Evolutionary conservation across 164 flowering plant genomes (phyloP).

Genomic region (Liriodendron chinense): DNA sequence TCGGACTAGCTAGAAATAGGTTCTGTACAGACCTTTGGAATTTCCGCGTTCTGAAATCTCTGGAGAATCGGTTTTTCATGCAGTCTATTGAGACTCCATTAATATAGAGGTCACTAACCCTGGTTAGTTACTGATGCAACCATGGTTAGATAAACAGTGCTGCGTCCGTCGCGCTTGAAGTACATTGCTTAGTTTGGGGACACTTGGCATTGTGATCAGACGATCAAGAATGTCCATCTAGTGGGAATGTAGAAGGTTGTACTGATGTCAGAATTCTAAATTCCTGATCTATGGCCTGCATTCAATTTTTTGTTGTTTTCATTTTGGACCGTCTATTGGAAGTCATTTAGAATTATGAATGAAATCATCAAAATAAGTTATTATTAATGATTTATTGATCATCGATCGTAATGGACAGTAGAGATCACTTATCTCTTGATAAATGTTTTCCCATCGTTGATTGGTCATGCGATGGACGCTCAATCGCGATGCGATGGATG

Average conservation of each 20-base stretch:
- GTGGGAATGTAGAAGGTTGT: too few species aligned
- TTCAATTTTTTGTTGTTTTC: neutral
- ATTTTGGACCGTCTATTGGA: neutral
- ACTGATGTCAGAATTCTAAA: too few species aligned
- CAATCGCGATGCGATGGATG: too few species aligned
- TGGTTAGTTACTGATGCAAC: neutral
- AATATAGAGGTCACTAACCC: neutral
- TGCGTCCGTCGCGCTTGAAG: too few species aligned
- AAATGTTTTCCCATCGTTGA: too few species aligned
- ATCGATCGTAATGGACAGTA: neutral
- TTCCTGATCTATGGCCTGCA: neutral
- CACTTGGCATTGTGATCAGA: neutral
- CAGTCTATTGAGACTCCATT: neutral
- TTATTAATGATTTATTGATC: neutral
- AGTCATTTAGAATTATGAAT: too few species aligned
- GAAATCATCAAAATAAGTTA: too few species aligned
- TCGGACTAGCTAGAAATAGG: too few species aligned
- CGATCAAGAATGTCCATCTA: neutral
- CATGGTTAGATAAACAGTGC: neutral
- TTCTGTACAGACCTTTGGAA: neutral
- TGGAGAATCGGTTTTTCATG: neutral
- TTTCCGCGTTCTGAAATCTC: neutral
- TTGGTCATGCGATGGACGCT: too few species aligned
- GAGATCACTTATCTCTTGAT: too few species aligned
- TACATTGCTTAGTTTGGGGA: neutral